phyloP scores from a whole-genome alignment of 2,329 filamentous ascomycete species.

The Arthroderma sp. region DNA sequence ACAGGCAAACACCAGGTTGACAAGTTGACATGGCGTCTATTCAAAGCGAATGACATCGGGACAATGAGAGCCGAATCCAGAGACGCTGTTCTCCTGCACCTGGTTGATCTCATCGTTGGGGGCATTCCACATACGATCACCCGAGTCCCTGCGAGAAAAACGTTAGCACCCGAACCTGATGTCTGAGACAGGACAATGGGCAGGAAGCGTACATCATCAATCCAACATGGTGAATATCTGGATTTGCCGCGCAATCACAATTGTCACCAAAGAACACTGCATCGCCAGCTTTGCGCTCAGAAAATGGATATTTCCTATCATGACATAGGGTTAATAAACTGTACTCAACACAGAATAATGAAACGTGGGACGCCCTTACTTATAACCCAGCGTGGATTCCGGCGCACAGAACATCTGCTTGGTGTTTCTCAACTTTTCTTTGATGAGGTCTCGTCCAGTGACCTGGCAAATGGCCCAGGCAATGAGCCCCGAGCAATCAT shows the following conservation, averaged over 20 bases:
- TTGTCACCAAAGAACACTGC: conserved; percentile 19
- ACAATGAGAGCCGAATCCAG: conserved; percentile 16
- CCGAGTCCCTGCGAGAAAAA: conserved; percentile 16
- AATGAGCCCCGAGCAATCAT: conserved; percentile 21
- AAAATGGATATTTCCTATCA: conserved; percentile 17
- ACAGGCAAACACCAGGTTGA: not conserved
- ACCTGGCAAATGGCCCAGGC: conserved; percentile 22
- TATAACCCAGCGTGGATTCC: conserved; percentile 15
- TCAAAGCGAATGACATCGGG: conserved; percentile 18
- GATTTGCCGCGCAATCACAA: conserved; percentile 9
- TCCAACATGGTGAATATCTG: conserved; percentile 16
- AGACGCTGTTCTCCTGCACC: conserved; percentile 19
- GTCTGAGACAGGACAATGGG: not conserved
- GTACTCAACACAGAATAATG: no score
- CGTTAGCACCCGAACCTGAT: not conserved
- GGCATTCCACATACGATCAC: conserved; percentile 21
- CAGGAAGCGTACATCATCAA: conserved; percentile 20
- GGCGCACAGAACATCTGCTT: conserved; percentile 20
- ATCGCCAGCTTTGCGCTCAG: conserved; percentile 18
- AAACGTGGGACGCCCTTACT: conserved; percentile 11
- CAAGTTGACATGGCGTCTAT: no score
- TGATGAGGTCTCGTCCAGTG: conserved; percentile 20
- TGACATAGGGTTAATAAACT: not conserved
- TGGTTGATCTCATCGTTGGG: conserved; percentile 20
- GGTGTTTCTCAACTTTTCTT: conserved; percentile 18